Conservation (phyloP, 1,284 basidiomycete species). For the Pseudozyma sp. region DNA sequence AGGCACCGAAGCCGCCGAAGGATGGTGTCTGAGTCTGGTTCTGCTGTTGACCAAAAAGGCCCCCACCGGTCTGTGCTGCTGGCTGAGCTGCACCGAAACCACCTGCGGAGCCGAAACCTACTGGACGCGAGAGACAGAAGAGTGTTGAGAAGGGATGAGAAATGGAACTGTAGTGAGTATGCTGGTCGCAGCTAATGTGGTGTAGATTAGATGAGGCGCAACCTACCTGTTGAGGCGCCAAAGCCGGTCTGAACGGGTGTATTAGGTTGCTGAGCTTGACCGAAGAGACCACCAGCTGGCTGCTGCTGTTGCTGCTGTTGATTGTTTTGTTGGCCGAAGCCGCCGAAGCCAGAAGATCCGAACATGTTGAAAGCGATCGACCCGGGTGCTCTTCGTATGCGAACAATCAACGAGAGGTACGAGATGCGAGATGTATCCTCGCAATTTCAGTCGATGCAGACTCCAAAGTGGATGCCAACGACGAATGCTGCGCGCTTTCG, state of each 20-base stretch:
- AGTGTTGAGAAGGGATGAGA: not conserved
- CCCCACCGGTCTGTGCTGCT: slow-evolving; percentile 56
- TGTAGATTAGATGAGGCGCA: not conserved
- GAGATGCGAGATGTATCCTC: no score
- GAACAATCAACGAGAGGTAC: no score
- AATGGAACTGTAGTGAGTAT: not conserved
- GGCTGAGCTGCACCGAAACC: slow-evolving; percentile 55
- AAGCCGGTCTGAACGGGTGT: slow-evolving; percentile 60
- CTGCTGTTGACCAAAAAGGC: slow-evolving; percentile 65
- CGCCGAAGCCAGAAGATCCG: slow-evolving; percentile 56
- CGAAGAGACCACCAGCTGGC: slow-evolving; percentile 66
- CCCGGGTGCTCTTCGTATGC: not conserved
- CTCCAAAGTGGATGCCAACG: no score
- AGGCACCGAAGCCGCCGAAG: slow-evolving; percentile 54
- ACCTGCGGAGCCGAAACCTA: slow-evolving; percentile 48
- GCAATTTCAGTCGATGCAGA: no score
- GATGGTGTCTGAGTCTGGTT: slow-evolving; percentile 53
- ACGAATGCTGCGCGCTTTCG: no score
- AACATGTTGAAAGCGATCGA: slow-evolving; percentile 41
- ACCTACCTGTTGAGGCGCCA: slow-evolving; percentile 43
- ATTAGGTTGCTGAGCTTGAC: slow-evolving; percentile 59
- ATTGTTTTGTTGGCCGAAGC: slow-evolving; percentile 63
- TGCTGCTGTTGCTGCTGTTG: slow-evolving; percentile 60
- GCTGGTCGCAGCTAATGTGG: no score
- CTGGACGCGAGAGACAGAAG: not conserved